Percentiles rank a stretch among this genome's conserved stretches.
phyloP scores from a whole-genome alignment of 2,329 filamentous ascomycete genomes.

The Metarhizium guizhouense region DNA sequence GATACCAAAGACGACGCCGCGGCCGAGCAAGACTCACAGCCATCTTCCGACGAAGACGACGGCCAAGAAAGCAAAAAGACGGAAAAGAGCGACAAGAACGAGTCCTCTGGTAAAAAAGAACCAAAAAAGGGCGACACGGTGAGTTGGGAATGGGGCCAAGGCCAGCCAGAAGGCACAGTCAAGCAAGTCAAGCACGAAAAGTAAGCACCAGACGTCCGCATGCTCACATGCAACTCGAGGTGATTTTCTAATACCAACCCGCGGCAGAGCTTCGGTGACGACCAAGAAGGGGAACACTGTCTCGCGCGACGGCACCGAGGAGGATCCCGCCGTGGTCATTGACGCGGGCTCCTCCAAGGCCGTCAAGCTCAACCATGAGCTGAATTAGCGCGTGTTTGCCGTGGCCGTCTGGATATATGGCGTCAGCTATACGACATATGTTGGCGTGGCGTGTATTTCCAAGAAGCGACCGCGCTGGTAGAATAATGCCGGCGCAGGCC shows the following conservation, averaged over 20 bases:
- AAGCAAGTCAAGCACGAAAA: conserved; percentile 33
- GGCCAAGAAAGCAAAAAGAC: conserved; percentile 5
- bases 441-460: no score
- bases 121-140: conserved; percentile 32
- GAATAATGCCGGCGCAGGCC: no score
- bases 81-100: neutral
- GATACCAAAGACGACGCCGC: neutral
- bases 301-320: conserved; percentile 26
- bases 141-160: conserved; percentile 37
- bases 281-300: conserved; percentile 34
- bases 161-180: conserved; percentile 33
- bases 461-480: no score
- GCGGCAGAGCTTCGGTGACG: conserved; percentile 24
- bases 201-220: conserved; percentile 13
- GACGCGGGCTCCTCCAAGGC: conserved; percentile 18
- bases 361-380: conserved; percentile 6
- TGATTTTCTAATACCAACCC: neutral
- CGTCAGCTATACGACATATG: no score
- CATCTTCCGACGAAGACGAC: neutral
- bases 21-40: neutral
- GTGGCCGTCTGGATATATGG: no score
- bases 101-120: conserved; percentile 15
- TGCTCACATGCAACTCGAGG: no score
- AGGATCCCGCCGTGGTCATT: conserved; percentile 34
- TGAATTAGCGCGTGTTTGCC: conserved; percentile 1